phyloP scores from a whole-genome alignment of 257 asterid genomes.

The Mitragyna speciosa region DNA sequence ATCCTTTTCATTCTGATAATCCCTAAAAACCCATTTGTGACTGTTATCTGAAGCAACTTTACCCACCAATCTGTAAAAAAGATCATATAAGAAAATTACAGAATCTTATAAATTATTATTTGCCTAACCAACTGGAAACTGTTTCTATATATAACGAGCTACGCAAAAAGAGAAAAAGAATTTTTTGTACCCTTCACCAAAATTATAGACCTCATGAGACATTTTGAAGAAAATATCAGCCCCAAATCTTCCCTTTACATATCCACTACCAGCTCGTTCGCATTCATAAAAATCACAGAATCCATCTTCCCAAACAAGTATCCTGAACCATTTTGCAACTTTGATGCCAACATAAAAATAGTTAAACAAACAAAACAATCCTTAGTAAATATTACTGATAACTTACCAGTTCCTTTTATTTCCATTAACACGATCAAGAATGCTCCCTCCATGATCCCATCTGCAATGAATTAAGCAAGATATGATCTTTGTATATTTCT shows the following conservation, averaged over 20 bases:
- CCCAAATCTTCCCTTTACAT: constrained; percentile 56
- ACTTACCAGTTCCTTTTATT: constrained; percentile 77
- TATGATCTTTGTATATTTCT: neutral
- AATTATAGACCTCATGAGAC: constrained; percentile 81
- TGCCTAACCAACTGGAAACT: too few species aligned
- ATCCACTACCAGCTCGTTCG: constrained; percentile 52
- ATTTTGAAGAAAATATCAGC: constrained; percentile 80
- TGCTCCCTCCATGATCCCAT: constrained; percentile 76
- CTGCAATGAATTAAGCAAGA: constrained; percentile 28
- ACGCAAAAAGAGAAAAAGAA: neutral
- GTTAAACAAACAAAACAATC: neutral
- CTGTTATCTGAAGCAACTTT: constrained; percentile 82
- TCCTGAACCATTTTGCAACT: constrained; percentile 50
- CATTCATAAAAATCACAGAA: constrained; percentile 69
- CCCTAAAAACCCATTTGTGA: constrained; percentile 80
- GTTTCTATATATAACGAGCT: too few species aligned
- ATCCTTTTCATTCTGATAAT: constrained; percentile 53
- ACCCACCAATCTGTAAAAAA: constrained; percentile 64
- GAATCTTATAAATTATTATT: neutral
- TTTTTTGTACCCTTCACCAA: constrained; percentile 72
- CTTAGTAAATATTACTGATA: neutral
- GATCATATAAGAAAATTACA: constrained; percentile 1
- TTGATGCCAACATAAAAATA: neutral
- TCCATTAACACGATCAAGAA: constrained; percentile 65
- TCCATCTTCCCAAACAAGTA: constrained; percentile 92